These are phyloP conservation scores for Eucalyptus curtisii DNA, from an alignment of 345 rosid genomes.

Conservation along the genomic window DNA sequence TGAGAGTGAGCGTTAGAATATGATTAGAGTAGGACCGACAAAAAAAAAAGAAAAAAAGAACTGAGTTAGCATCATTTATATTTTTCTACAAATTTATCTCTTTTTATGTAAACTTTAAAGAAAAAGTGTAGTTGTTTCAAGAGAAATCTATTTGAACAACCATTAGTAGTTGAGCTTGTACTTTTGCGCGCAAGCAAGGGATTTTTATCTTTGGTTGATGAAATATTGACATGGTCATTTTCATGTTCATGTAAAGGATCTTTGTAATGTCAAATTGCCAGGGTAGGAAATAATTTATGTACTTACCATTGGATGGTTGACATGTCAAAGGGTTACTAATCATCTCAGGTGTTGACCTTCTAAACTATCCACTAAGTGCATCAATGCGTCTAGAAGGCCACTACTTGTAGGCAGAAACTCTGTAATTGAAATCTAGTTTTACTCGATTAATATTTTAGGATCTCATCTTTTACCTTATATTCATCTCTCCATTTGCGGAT, in stretches of 20 bases:
- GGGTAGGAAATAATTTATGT: no score
- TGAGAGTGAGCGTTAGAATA: no score
- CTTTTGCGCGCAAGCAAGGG: accelerated
- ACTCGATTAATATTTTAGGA: not conserved
- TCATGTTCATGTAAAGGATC: not conserved
- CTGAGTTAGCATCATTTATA: not conserved
- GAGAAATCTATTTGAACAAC: not conserved
- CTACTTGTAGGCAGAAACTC: no score
- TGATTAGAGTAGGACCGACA: no score
- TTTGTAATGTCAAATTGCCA: not conserved
- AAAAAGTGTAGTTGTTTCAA: not conserved
- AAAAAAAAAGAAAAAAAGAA: no score
- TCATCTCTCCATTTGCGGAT: not conserved
- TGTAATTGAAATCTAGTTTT: not conserved
- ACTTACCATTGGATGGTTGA: not conserved
- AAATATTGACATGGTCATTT: no score
- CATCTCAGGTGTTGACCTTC: not conserved
- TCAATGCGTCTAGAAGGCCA: not conserved
- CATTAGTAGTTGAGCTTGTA: not conserved
- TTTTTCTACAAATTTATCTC: not conserved
- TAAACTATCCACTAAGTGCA: not conserved
- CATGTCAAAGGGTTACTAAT: not conserved
- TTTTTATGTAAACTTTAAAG: not conserved
- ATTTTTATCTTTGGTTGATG: not conserved
- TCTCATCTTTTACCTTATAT: not conserved